Conservation (phyloP, 805 yeast genomes). For the Kregervanrija pseudodelftensis region DNA sequence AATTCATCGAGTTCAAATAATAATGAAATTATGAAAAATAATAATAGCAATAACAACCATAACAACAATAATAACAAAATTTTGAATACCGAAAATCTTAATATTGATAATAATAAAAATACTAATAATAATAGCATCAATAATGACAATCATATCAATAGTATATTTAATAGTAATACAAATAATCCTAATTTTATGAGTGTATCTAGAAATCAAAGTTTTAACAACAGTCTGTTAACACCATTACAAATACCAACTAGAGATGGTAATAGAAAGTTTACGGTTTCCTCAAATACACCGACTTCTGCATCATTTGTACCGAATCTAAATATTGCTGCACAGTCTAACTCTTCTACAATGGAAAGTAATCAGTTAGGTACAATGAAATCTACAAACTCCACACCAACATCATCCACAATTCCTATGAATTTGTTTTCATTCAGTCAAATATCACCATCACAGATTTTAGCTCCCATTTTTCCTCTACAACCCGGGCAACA, state of each 20-base stretch:
- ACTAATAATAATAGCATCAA: slow-evolving; percentile 1
- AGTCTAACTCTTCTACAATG: not conserved
- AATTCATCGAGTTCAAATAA: slow-evolving; percentile 10
- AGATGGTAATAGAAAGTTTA: not conserved
- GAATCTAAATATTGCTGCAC: slow-evolving; percentile 3
- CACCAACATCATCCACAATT: slow-evolving; percentile 23
- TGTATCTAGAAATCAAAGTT: not conserved
- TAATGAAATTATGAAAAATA: slow-evolving; percentile 8
- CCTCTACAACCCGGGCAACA: not conserved
- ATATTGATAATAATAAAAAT: slow-evolving; percentile 1
- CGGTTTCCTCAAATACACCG: slow-evolving; percentile 2
- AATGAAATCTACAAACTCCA: slow-evolving; percentile 7
- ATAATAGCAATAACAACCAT: not conserved
- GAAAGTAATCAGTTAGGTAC: too few species aligned
- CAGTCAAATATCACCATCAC: slow-evolving; percentile 24
- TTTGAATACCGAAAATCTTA: not conserved
- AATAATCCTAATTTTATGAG: not conserved
- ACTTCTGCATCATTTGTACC: slow-evolving; percentile 2
- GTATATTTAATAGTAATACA: too few species aligned
- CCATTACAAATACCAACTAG: not conserved
- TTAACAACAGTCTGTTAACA: not conserved
- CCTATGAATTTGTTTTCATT: slow-evolving; percentile 22
- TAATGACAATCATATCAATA: not conserved
- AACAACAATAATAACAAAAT: not conserved
- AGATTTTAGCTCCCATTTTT: slow-evolving; percentile 5